Base-by-base conservation (phyloP, 108 stramenopile genomes). In the Skeletonema tropicum region DNA sequence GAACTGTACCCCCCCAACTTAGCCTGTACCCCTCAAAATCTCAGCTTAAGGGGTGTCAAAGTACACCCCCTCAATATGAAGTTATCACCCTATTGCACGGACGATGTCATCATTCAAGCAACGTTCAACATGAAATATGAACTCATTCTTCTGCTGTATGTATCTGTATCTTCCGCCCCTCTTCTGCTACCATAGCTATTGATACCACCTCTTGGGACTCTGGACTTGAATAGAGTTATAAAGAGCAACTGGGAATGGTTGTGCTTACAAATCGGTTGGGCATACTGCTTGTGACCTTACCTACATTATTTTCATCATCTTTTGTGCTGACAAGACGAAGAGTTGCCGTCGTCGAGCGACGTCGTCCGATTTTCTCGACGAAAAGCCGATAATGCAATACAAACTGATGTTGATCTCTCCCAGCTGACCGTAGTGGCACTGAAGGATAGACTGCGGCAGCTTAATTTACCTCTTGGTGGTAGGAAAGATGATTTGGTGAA, bases 401-500 rank as follows among this genome's bases (percentile, higher is more conserved):
- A 45, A 45, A 55, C 6, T 2, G n/a, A 55, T 13, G 57, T 39
- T 31, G 68, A 78, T 8, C 36, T 78, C 57, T 79, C 74, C 26
- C 25, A 68, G 61, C 6, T 84, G 76, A 85, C 84, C 6, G 81
- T 87, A 21, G 64, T 70, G 5, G 72, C 78, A 42, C 74, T 87
- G 32, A 87, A 87, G 57, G 81, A 74, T 55, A 68, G 74, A 70
- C 74, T 87, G 39, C 59, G 76, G 46, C 59, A 23, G 13, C 32
- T 70, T 12, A 73, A 77, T 14, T 71, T 87, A 11, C 66, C 76
- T 23, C 74, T 85, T 3, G 69, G 73, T 46, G 86, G 86, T 10
- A 70, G 68, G 19, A 87, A 87, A 60, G 46, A 49, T 33, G 84
- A 87, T n/a, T 62, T 87, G 35, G 67, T 85, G 71, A 63, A 76